Percentiles rank a stretch among this genome's conserved stretches.
Evolutionary conservation across 257 asterid genomes (phyloP).

Genomic region (Lithospermum erythrorhizon): DNA sequence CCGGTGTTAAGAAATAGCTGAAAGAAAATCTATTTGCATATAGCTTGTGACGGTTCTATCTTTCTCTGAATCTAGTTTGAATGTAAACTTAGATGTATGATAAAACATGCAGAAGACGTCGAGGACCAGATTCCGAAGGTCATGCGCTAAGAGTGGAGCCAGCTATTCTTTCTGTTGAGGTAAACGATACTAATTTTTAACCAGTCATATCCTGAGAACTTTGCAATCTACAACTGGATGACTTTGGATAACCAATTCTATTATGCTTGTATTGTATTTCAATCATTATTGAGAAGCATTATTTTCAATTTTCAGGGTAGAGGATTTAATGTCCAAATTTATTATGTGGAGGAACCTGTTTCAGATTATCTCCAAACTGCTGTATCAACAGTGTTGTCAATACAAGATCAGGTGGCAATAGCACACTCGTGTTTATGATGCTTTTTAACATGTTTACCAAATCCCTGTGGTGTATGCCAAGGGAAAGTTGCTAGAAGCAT

Average conservation of each 20-base stretch:
- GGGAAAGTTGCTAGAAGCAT: neutral
- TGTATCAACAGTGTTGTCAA: conserved; percentile 67
- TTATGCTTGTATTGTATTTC: neutral
- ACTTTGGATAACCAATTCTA: conserved; percentile 4
- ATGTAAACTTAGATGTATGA: conserved; percentile 8
- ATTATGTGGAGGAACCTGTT: conserved; percentile 74
- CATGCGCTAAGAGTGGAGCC: conserved; percentile 52
- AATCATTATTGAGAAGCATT: conserved; percentile 3
- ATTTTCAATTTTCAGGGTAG: conserved; percentile 54
- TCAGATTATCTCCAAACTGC: conserved; percentile 72
- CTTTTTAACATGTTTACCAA: neutral
- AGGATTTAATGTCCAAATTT: conserved; percentile 70
- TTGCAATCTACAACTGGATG: neutral
- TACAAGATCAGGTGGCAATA: conserved; percentile 58
- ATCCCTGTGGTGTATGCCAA: neutral
- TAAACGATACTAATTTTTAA: conserved; percentile 10
- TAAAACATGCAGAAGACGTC: conserved; percentile 44
- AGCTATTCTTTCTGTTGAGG: conserved; percentile 94
- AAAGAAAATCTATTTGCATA: no score
- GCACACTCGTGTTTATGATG: neutral
- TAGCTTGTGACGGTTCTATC: neutral
- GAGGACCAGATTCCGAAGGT: conserved; percentile 34
- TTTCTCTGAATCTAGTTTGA: neutral
- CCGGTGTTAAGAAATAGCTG: neutral
- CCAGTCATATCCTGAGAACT: neutral